These are phyloP conservation scores for Arthrobotrys conoides DNA, from an alignment of 2,329 filamentous ascomycete species.

Conservation along the genomic window DNA sequence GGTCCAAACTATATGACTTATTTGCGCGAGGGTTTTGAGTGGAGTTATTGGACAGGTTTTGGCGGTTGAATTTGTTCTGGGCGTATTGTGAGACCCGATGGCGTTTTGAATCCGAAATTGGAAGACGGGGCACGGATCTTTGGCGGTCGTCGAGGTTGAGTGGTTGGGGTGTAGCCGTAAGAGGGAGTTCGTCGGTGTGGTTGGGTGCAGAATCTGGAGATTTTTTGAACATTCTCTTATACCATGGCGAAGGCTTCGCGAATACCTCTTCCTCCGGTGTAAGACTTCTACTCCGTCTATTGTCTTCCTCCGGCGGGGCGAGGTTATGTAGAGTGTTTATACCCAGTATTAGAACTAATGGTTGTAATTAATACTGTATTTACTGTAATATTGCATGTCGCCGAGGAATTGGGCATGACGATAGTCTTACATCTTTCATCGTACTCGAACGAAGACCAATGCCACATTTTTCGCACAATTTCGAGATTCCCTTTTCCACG, in stretches of 20 bases:
- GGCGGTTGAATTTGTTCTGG: constrained; percentile 48
- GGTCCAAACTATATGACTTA: constrained; percentile 44
- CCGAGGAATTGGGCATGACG: background rate
- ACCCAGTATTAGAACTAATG: constrained; percentile 37
- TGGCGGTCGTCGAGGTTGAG: constrained; percentile 34
- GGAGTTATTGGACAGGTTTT: constrained; percentile 21
- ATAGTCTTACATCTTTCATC: constrained; percentile 49
- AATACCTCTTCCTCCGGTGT: constrained; percentile 10
- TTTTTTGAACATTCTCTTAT: constrained; percentile 29
- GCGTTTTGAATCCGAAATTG: constrained; percentile 50
- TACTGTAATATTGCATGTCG: background rate
- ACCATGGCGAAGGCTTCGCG: constrained; percentile 27
- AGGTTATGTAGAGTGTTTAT: constrained; percentile 55
- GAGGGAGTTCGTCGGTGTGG: constrained; percentile 37
- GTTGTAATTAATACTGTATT: background rate
- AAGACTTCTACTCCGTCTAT: background rate
- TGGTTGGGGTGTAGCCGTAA: constrained; percentile 1
- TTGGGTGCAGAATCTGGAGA: background rate
- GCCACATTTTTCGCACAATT: constrained; percentile 59
- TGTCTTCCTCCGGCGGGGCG: constrained; percentile 23
- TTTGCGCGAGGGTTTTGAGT: constrained; percentile 36
- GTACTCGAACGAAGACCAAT: constrained; percentile 58
- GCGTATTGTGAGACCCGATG: constrained; percentile 55
- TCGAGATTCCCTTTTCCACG: constrained; percentile 52
- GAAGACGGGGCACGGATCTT: constrained; percentile 44